Conservation (phyloP, 1,284 basidiomycete genomes). For the Anthracocystis panici-leucophaei region DNA sequence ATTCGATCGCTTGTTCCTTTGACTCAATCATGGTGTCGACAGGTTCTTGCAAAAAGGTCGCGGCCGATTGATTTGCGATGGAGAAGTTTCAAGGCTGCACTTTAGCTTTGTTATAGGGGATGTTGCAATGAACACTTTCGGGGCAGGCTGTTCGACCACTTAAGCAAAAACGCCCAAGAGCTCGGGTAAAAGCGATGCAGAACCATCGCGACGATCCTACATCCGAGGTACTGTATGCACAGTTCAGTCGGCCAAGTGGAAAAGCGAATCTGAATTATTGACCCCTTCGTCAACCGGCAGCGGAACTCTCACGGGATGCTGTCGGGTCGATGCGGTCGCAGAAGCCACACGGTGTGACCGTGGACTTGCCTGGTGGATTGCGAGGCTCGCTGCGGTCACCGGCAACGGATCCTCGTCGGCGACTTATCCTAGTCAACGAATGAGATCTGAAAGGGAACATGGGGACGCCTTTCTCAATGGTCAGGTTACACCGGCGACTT, state of each 20-base stretch:
- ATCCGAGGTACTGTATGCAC: not conserved
- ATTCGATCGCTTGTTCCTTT: constrained; percentile 7
- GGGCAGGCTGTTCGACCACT: not conserved
- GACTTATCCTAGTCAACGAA: not conserved
- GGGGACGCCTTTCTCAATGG: not conserved
- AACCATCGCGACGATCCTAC: not conserved
- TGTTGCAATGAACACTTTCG: not conserved
- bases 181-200: not conserved
- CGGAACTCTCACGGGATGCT: not conserved
- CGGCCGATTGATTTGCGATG: not conserved
- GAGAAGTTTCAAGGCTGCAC: not conserved
- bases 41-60: not conserved
- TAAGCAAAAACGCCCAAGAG: not conserved
- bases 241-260: not conserved
- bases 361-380: not conserved
- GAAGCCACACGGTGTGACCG: not conserved
- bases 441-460: not conserved
- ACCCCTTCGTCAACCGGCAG: not conserved
- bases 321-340: too few species aligned
- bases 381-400: not conserved
- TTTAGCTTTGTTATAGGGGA: not conserved
- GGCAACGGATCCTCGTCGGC: not conserved
- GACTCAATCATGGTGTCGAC: constrained; percentile 12
- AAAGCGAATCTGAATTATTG: not conserved
- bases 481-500: too few species aligned